Conservation (phyloP, 2,329 filamentous ascomycete genomes). For the Calycina herbarum region DNA sequence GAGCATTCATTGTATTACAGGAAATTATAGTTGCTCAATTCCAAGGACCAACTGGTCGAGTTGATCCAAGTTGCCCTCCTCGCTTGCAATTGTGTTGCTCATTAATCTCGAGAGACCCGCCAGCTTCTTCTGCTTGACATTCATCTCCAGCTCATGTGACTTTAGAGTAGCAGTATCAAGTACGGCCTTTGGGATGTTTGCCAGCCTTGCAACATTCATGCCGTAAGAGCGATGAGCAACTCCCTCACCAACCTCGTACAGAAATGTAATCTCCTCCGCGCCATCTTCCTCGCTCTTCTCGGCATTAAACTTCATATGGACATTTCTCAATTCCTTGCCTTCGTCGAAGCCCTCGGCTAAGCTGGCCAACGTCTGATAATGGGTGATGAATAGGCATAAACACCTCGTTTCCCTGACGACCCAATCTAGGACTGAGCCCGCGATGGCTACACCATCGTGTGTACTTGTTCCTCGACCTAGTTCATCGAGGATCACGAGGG, state of each 20-base stretch:
- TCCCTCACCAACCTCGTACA: slow-evolving; percentile 90
- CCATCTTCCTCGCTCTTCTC: slow-evolving; percentile 40
- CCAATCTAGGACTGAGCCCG: slow-evolving; percentile 84
- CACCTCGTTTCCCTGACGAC: slow-evolving; percentile 73
- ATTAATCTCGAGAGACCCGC: slow-evolving; percentile 33
- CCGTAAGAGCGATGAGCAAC: slow-evolving; percentile 94
- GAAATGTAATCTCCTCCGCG: slow-evolving; percentile 83
- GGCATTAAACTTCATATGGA: slow-evolving; percentile 85
- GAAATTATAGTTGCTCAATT: slow-evolving; percentile 57
- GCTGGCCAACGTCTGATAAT: slow-evolving; percentile 82
- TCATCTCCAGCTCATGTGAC: slow-evolving; percentile 76
- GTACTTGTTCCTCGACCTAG: slow-evolving; percentile 91
- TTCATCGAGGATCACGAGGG: slow-evolving; percentile 90
- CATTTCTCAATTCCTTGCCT: slow-evolving; percentile 69
- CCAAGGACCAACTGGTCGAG: slow-evolving; percentile 34
- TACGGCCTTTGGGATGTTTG: slow-evolving; percentile 74
- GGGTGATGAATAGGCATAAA: slow-evolving; percentile 93
- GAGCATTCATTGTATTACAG: slow-evolving; percentile 16
- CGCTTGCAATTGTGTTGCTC: slow-evolving; percentile 24
- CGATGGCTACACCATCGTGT: slow-evolving; percentile 94
- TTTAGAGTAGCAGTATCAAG: slow-evolving; percentile 79
- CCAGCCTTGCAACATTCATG: slow-evolving; percentile 85
- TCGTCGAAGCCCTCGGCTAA: slow-evolving; percentile 67
- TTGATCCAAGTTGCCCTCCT: slow-evolving; percentile 22
- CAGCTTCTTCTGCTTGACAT: slow-evolving; percentile 64